phyloP scores from a whole-genome alignment of 441 rosid genomes.

The Populus tomentosa region DNA sequence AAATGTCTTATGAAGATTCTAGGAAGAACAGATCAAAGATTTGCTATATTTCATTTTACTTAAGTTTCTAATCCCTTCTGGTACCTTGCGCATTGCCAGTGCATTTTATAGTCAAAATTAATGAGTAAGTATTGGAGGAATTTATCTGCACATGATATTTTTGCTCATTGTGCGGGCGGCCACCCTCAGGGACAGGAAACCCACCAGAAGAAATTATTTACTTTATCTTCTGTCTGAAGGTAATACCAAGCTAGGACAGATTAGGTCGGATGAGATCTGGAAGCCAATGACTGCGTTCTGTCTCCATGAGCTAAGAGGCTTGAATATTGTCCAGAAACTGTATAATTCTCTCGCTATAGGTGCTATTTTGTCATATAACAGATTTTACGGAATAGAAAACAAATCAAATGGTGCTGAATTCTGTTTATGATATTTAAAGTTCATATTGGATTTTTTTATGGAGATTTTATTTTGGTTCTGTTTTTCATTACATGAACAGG shows the following conservation, averaged over 20 bases:
- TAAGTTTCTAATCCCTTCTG: too few species aligned
- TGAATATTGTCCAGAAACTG: neutral
- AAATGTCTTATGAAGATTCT: neutral
- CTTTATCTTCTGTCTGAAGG: neutral
- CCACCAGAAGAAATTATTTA: neutral
- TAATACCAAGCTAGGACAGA: neutral
- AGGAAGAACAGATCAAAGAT: neutral
- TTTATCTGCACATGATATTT: neutral
- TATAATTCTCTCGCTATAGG: neutral
- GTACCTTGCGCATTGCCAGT: neutral
- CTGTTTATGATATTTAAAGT: neutral
- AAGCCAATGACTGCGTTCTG: neutral
- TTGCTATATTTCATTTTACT: neutral
- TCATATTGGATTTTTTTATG: neutral
- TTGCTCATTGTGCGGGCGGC: neutral
- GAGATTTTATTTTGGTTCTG: neutral
- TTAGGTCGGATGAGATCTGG: neutral
- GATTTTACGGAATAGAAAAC: neutral
- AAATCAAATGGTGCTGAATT: neutral
- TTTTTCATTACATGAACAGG: slow-evolving; percentile 39
- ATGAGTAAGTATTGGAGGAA: neutral
- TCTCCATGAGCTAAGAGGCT: neutral
- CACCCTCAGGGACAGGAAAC: neutral
- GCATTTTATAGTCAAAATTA: neutral
- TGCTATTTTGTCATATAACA: neutral